phyloP scores from a whole-genome alignment of 495 filamentous ascomycete genomes.

The Halenospora varia region DNA sequence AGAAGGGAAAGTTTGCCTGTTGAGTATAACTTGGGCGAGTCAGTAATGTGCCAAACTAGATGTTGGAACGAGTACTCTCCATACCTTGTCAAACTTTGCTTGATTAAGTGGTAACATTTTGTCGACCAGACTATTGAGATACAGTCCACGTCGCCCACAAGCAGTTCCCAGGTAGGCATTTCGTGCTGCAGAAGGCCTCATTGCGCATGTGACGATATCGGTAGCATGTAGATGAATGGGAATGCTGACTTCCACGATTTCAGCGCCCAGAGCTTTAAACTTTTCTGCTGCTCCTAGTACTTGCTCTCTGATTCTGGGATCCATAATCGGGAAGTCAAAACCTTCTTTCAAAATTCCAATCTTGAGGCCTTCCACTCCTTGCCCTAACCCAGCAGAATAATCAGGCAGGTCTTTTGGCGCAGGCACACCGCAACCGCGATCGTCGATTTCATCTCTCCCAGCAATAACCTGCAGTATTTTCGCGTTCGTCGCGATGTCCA shows the following conservation, averaged over 20 bases:
- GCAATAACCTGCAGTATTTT: slow-evolving; percentile 38
- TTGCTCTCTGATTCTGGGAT: slow-evolving; percentile 31
- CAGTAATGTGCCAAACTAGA: not conserved
- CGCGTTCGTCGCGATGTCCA: slow-evolving; percentile 36
- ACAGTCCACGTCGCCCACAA: not conserved
- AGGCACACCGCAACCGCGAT: slow-evolving; percentile 30
- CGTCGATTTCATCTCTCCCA: slow-evolving; percentile 46
- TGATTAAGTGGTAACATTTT: not conserved
- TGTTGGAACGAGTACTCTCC: not conserved
- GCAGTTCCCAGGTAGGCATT: not conserved
- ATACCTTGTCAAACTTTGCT: not conserved
- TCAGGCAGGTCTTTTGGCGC: slow-evolving; percentile 20
- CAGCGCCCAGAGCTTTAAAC: slow-evolving; percentile 40
- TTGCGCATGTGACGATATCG: slow-evolving; percentile 24
- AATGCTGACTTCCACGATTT: slow-evolving; percentile 42
- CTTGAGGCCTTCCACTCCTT: slow-evolving; percentile 31
- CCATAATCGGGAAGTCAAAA: slow-evolving; percentile 32
- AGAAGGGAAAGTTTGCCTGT: not conserved
- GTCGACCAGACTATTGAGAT: not conserved
- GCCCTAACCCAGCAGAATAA: slow-evolving; percentile 29
- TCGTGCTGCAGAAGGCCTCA: not conserved
- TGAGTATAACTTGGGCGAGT: not conserved
- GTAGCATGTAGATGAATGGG: slow-evolving; percentile 42
- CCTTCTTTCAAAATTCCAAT: slow-evolving; percentile 43
- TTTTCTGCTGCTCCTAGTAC: slow-evolving; percentile 35